Evolutionary conservation across 1,284 basidiomycete genomes (phyloP).

Genomic region (Tausonia pullulans): DNA sequence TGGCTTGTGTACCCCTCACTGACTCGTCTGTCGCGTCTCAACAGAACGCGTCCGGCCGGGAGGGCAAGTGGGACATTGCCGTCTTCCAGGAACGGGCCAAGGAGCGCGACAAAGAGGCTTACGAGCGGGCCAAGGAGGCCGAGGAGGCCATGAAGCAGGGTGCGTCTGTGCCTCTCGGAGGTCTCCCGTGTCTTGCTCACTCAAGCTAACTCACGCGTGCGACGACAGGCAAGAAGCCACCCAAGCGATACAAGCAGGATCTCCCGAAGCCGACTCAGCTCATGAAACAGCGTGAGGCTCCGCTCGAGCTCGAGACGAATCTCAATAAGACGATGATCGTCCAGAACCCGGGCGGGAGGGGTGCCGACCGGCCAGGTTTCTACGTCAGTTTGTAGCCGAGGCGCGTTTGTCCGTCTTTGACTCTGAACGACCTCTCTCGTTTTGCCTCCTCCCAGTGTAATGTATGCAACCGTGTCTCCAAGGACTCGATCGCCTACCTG

Average conservation of each 20-base stretch:
- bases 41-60: constrained; percentile 9
- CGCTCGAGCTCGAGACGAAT: constrained; percentile 82
- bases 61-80: constrained; percentile 32
- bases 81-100: constrained; percentile 35
- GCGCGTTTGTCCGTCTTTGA: no score
- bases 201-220: background rate
- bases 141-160: constrained; percentile 54
- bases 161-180: constrained; percentile 28
- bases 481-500: constrained; percentile 83
- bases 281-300: constrained; percentile 68
- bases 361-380: constrained; percentile 81
- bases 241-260: constrained; percentile 42
- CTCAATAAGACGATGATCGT: constrained; percentile 86
- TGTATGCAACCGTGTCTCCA: constrained; percentile 77
- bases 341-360: constrained; percentile 58
- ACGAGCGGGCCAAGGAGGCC: constrained; percentile 29
- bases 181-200: background rate
- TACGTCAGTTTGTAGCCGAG: constrained; percentile 35
- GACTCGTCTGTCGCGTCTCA: background rate
- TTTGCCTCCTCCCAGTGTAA: constrained; percentile 48
- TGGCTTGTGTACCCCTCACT: background rate
- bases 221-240: constrained; percentile 62
- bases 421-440: background rate
- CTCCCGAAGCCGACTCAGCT: constrained; percentile 80
- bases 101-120: constrained; percentile 29